Evolutionary conservation across 2,329 filamentous ascomycete genomes (phyloP).

Genomic region (Fusarium multiceps): DNA sequence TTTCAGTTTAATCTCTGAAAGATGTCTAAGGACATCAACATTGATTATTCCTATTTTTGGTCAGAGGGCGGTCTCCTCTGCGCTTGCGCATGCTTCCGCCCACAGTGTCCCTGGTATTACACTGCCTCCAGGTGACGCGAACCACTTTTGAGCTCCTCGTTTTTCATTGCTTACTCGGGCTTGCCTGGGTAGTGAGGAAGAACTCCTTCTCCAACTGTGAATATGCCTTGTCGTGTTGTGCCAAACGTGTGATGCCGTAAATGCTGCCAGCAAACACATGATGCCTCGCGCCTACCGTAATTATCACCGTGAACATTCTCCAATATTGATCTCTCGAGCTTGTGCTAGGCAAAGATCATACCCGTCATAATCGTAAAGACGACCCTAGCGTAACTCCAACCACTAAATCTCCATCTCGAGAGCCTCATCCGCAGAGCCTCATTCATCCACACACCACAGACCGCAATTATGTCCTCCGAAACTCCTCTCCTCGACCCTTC

Average conservation of each 20-base stretch:
- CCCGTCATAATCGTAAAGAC: not conserved
- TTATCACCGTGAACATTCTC: not conserved
- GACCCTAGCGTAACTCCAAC: constrained; percentile 25
- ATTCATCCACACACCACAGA: constrained; percentile 11
- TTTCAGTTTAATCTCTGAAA: no score
- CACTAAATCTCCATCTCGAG: constrained; percentile 10
- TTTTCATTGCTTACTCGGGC: constrained; percentile 56
- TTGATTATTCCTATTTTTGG: no score
- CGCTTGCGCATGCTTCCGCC: constrained; percentile 53
- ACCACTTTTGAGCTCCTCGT: constrained; percentile 41
- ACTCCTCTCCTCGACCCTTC: constrained; percentile 71
- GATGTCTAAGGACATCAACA: no score
- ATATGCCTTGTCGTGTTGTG: accelerated
- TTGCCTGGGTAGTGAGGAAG: constrained; percentile 56
- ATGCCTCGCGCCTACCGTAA: no score
- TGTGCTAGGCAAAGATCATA: constrained; percentile 9
- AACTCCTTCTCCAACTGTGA: constrained; percentile 54
- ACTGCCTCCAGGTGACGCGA: constrained; percentile 52
- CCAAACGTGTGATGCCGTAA: accelerated
- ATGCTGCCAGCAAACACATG: not conserved
- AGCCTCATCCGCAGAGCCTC: constrained; percentile 39
- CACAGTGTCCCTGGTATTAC: constrained; percentile 57
- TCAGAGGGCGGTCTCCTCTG: no score
- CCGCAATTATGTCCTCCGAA: constrained; percentile 48
- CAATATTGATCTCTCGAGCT: not conserved